Base-by-base conservation (phyloP, 2,329 filamentous ascomycete species). In the Xylaria sp. region DNA sequence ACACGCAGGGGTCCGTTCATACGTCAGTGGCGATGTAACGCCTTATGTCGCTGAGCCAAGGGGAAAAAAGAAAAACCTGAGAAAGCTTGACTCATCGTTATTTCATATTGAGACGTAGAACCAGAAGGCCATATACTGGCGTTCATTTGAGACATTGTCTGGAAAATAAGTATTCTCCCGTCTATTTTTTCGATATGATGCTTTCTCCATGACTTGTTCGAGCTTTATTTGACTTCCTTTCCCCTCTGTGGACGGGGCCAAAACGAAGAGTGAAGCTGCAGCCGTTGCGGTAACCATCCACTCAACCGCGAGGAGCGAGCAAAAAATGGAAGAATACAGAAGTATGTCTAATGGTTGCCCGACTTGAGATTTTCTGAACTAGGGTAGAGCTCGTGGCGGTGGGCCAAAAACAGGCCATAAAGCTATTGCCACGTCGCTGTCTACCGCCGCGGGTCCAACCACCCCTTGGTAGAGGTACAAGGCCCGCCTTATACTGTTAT, bases 331-430 rank as follows among this genome's bases (percentile, higher is more conserved):
- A 25, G 58, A 64, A 53, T 46, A 55, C 41, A n/a, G 48, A 46
- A 61, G n/a, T 36, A 46, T 58, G 15, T 66, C 43, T 63, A 48
- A 62, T 60, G 65, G 60, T 59, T 57, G 60, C 58, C 66, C 62
- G 57, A 65, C 53, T 60, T 57, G n/a, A 67, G 32, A 57, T 63
- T 45, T 53, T 46, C 61, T 70, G 71, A 68, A 70, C 70, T 67
- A 69, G 72, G 71, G 72, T 68, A 70, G 66, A 76, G 73, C 72
- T 73, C 71, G 72, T 75, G 73, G 70, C 72, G 67, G 76, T 77
- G 76, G 76, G 72, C 76, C 73, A 72, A 68, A 57, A 69, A 58
- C 68, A 61, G 72, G 70, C 76, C 76, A 77, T 70, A 73, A 72
- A 72, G 60, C 48, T 70, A 68, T 69, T 76, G 76, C 76, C 76